phyloP scores from a whole-genome alignment of 441 rosid genomes.

The Jatropha podagrica region DNA sequence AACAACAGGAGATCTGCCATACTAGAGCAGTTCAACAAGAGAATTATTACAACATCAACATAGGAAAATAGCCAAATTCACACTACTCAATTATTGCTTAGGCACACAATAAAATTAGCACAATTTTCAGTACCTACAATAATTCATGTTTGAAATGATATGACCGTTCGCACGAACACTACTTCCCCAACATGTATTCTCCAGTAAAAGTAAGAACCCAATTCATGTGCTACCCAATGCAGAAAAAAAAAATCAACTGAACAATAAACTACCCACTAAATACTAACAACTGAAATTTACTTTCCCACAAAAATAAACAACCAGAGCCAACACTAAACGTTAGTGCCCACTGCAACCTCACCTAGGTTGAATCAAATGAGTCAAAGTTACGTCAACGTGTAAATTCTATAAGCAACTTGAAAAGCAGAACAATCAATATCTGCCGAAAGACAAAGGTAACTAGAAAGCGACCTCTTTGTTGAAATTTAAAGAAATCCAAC shows the following conservation, averaged over 20 bases:
- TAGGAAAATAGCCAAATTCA: background rate
- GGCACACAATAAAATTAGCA: background rate
- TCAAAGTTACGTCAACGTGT: background rate
- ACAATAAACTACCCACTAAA: background rate
- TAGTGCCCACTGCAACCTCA: background rate
- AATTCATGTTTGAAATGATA: background rate
- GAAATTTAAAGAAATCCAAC: background rate
- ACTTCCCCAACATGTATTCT: background rate
- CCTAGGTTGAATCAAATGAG: background rate
- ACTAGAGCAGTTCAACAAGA: background rate
- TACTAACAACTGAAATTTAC: background rate
- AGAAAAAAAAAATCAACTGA: background rate
- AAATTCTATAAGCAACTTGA: background rate
- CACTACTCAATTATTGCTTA: background rate
- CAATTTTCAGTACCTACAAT: background rate
- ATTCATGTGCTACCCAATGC: background rate
- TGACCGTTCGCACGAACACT: too few species aligned
- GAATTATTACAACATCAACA: background rate
- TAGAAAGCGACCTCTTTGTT: background rate
- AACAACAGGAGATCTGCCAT: background rate
- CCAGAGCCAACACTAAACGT: background rate
- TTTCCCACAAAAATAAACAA: background rate
- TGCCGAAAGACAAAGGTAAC: slow-evolving; percentile 6
- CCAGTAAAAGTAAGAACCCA: background rate
- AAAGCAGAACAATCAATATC: background rate